Percentiles rank a stretch among this genome's conserved stretches.
These are phyloP conservation scores for Dionaea muscipula DNA, from an alignment of 179 eudicot genomes.

Conservation along the genomic window DNA sequence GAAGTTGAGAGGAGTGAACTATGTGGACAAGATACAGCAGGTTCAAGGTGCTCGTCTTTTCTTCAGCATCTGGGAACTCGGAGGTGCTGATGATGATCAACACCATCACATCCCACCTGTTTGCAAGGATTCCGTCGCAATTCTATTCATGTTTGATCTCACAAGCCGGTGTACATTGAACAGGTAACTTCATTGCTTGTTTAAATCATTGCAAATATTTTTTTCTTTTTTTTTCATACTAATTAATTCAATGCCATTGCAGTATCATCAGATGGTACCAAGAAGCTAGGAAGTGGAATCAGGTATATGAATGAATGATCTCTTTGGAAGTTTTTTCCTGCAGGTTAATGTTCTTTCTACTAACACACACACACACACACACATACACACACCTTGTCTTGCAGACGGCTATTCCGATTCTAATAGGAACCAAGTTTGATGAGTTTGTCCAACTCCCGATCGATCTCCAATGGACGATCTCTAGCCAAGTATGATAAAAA, in stretches of 20 bases:
- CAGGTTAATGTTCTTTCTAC: background rate
- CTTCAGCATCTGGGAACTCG: slow-evolving; percentile 43
- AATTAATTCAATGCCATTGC: slow-evolving; percentile 5
- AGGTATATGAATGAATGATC: slow-evolving; percentile 34
- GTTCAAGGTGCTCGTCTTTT: slow-evolving; percentile 43
- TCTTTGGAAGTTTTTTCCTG: too few relatives aligned
- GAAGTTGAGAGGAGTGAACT: slow-evolving; percentile 24
- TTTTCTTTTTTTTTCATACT: too few relatives aligned
- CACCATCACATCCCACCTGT: slow-evolving; percentile 30
- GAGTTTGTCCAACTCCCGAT: slow-evolving; percentile 55
- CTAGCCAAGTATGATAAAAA: slow-evolving; percentile 30
- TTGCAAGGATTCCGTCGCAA: slow-evolving; percentile 49
- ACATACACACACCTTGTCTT: background rate
- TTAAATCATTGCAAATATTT: background rate
- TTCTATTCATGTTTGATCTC: slow-evolving; percentile 60
- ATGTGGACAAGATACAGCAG: slow-evolving; percentile 33
- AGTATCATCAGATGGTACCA: slow-evolving; percentile 52
- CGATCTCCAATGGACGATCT: slow-evolving; percentile 55
- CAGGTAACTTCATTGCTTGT: slow-evolving; percentile 19
- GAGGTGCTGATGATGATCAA: slow-evolving; percentile 41
- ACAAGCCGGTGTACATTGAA: slow-evolving; percentile 49
- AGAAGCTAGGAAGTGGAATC: slow-evolving; percentile 61
- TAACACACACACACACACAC: background rate
- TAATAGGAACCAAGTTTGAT: slow-evolving; percentile 62
- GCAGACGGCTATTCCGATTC: slow-evolving; percentile 54